Evolutionary conservation across 352 stramenopile genomes (phyloP), one percentile per base, ranked within the genome.

Genomic region (Pythium periplocum): DNA sequence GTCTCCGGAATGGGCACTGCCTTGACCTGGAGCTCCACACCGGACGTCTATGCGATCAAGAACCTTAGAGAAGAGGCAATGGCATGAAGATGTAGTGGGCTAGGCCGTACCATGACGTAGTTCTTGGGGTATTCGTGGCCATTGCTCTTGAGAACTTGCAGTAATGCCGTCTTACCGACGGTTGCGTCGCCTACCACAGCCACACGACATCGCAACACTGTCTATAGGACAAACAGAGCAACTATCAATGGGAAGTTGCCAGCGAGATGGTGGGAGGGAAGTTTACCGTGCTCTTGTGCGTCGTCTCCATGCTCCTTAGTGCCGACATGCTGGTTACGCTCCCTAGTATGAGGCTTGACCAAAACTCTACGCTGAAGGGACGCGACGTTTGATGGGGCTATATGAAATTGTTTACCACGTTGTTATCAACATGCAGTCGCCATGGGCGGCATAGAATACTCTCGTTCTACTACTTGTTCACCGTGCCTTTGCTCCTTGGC

Each of bases 61-160:
- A 26, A 26, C 17, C 17, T 26, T 26, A 26, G 17, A 26, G 17
- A 26, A 26, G 17, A 26, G 17, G 17, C 17, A 26, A 26, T 26
- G 17, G 17, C 17, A 26, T 26, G 17, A 26, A 26, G 17, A 26
- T 26, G 17, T 26, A 26, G 17, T 26, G 17, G 17, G 17, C 17
- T 26, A 26, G 17, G 17, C 17, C 45, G 41, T 49, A 90, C 83
- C 92, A 98, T 98, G 43, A 97, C 71, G 68, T 98, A 98, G 64
- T 97, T 97, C 64, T 97, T 97, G 0, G 90, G 90, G 59, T 96
- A 98, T 51, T 95, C 87, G 57, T 96, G 83, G 2, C 90, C 88
- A 52, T 72, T 88, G 60, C 80, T 96, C 66, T 95, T 95, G 60
- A 97, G 87, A 62, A 96, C 88, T 53, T 97, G 87, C 17, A 96